Base-by-base conservation (phyloP, 1,139 yeast genomes). In the Sugiyamaella novakii region DNA sequence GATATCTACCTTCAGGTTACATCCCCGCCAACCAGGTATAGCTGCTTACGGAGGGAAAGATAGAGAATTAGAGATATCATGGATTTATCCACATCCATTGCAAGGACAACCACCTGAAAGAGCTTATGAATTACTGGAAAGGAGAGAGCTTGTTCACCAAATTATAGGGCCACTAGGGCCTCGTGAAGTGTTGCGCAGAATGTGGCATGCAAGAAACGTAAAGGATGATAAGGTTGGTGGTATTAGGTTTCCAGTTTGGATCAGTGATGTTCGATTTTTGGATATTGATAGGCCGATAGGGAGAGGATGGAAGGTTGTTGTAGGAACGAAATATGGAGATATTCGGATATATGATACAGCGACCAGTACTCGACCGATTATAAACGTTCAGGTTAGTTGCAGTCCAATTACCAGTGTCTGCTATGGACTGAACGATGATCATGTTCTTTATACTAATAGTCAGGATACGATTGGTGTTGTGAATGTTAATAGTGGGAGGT, bases 31-130 rank as follows among this genome's bases (percentile, higher is more conserved):
- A 35, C 54, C 58, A 5, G 63, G 64, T 8, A 53, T 65, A 11
- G 62, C 74, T 2, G 73, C 72, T 0, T 63, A 69, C 43, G 78
- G 78, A 2, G 80, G 81, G 4, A 74, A 72, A 54, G 72, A 73
- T 48, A 68, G 70, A 43, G 78, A 72, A 28, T 58, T 76, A 17
- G 73, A 70, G 36, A 51, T 66, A 5, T 24, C 35, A 8, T 31
- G 48, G 44, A 30, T 45, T 12, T 43, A 36, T 25, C 47, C 47
- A 10, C 29, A 22, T 18, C 46, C 46, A 3, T 25, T 33, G 19
- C 46, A 38, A 15, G 46, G 39, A 12, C 46, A 42, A 31, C 12
- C 46, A 2, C 25, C 46, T 3, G 40, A 42, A 17, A 10, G 46
- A 25, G 39, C 46, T 10, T 42, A 42, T 21, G 46, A 42, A 18